Conservation (phyloP, 1,284 basidiomycete species). For the Ceratobasidium sp. region DNA sequence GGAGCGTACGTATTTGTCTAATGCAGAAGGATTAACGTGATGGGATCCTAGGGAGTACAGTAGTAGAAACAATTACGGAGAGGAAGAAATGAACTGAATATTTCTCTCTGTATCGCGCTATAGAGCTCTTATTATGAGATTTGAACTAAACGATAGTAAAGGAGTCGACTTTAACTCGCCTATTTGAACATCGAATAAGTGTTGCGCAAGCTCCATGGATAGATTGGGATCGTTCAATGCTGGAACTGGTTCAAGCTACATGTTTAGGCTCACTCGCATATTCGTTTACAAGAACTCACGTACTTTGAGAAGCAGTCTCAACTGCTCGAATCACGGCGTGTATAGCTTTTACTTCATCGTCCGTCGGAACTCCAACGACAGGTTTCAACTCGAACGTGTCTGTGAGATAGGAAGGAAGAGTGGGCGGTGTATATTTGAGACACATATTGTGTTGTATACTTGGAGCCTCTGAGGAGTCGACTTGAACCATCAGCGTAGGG, state of each 20-base stretch:
- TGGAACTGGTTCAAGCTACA: background rate
- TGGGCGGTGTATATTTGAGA: background rate
- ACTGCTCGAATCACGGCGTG: conserved; percentile 10
- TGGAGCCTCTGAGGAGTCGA: no score
- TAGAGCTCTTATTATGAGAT: background rate
- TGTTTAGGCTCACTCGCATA: no score
- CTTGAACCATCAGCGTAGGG: no score
- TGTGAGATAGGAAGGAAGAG: background rate
- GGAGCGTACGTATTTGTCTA: background rate
- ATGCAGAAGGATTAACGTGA: background rate
- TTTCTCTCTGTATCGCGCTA: background rate
- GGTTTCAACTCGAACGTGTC: conserved; percentile 1
- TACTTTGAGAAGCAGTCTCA: background rate
- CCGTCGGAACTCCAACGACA: conserved; percentile 6
- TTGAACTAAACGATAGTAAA: no score
- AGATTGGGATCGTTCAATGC: background rate
- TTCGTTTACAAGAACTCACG: background rate
- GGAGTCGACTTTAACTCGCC: no score
- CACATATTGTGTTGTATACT: background rate
- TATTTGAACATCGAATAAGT: conserved; percentile 17
- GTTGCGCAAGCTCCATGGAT: background rate
- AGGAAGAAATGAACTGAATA: background rate
- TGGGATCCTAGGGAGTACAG: no score
- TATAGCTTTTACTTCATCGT: conserved; percentile 10
- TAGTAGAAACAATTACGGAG: background rate